Conservation (phyloP, 2,329 filamentous ascomycete genomes). For the Aspergillus oerlinghausenensis region DNA sequence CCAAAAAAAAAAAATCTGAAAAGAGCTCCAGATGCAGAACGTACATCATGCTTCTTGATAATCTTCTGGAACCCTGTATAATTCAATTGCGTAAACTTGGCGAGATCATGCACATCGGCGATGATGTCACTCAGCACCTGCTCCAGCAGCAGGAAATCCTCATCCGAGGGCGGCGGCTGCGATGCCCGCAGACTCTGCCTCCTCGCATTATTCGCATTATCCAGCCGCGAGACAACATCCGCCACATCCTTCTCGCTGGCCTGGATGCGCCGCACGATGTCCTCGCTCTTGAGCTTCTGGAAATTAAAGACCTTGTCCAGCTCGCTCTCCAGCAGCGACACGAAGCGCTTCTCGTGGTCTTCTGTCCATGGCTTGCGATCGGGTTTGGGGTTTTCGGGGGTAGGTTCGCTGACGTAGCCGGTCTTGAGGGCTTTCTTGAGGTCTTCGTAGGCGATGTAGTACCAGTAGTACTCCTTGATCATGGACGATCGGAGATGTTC, state of each 20-base stretch:
- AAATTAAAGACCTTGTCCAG: conserved; percentile 97
- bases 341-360: conserved; percentile 85
- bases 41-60: conserved; percentile 97
- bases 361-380: conserved; percentile 72
- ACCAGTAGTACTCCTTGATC: conserved; percentile 95
- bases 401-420: conserved; percentile 54
- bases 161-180: conserved; percentile 60
- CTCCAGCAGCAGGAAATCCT: conserved; percentile 90
- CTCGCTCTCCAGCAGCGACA: conserved; percentile 80
- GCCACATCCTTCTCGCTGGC: conserved; percentile 84
- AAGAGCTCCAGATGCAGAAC: conserved; percentile 28
- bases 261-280: conserved; percentile 87
- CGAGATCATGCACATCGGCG: conserved; percentile 94
- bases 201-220: conserved; percentile 46
- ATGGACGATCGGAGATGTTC: conserved; percentile 93
- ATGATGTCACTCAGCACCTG: conserved; percentile 97
- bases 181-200: conserved; percentile 25
- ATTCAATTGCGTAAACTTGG: conserved; percentile 97
- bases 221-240: conserved; percentile 74
- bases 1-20: neutral
- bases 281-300: conserved; percentile 93
- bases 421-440: conserved; percentile 83
- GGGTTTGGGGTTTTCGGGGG: conserved; percentile 43
- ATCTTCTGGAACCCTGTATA: conserved; percentile 99
- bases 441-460: conserved; percentile 97